Evolutionary conservation across 352 stramenopile species (phyloP).

Genomic region (Phytopythium boreale): DNA sequence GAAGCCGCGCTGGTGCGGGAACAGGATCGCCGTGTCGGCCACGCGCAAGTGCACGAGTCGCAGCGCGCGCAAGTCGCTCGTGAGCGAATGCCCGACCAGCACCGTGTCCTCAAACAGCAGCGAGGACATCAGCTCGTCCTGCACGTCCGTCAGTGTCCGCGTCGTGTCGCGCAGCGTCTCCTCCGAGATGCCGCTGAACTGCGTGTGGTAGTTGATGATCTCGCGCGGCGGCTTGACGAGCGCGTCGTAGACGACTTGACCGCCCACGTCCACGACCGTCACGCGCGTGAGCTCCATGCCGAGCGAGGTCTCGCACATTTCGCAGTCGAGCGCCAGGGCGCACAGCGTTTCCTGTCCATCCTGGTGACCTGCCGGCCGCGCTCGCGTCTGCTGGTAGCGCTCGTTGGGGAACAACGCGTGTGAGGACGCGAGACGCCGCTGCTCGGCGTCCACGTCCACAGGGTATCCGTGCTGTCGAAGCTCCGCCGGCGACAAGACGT

Average conservation of each 20-base stretch:
- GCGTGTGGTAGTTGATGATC: constrained; percentile 89
- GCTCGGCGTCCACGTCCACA: constrained; percentile 55
- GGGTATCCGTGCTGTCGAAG: constrained; percentile 71
- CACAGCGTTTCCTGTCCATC: constrained; percentile 3
- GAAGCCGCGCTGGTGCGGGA: constrained; percentile 80
- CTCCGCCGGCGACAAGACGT: constrained; percentile 60
- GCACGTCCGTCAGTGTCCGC: constrained; percentile 66
- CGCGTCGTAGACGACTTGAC: constrained; percentile 74
- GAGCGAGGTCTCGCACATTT: constrained; percentile 89
- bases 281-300: constrained; percentile 82
- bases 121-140: constrained; percentile 44
- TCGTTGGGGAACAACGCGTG: background rate
- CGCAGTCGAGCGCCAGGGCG: constrained; percentile 83
- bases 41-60: constrained; percentile 69
- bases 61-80: constrained; percentile 78
- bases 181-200: constrained; percentile 87
- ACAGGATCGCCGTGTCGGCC: constrained; percentile 80
- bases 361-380: background rate
- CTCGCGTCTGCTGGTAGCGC: constrained; percentile 5
- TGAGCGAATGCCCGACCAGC: constrained; percentile 85
- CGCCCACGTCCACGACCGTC: constrained; percentile 63
- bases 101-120: constrained; percentile 77
- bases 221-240: constrained; percentile 80
- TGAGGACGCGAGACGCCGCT: constrained; percentile 43
- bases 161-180: constrained; percentile 62